phyloP scores from a whole-genome alignment of 805 yeast species.

The Maudiozyma serrabonitensis region DNA sequence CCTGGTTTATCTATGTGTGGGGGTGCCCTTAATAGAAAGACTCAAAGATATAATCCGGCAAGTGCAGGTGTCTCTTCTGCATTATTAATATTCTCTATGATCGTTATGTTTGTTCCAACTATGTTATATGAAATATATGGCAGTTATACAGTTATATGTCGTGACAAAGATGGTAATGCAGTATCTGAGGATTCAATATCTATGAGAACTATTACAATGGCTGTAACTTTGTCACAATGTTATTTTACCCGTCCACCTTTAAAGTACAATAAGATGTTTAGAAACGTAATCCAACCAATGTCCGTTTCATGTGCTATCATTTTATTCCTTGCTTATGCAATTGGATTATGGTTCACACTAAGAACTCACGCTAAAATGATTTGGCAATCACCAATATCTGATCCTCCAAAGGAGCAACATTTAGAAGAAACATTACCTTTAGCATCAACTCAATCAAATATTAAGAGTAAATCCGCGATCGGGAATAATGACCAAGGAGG shows the following conservation, averaged over 20 bases:
- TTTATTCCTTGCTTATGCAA: constrained; percentile 71
- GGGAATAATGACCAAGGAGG: constrained; percentile 35
- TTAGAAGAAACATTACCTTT: constrained; percentile 3
- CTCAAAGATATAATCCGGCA: constrained; percentile 91
- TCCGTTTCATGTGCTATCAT: constrained; percentile 70
- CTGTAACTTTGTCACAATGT: constrained; percentile 36
- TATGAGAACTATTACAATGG: constrained; percentile 39
- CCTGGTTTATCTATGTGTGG: constrained; percentile 98
- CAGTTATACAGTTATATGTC: constrained; percentile 67
- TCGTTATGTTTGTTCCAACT: constrained; percentile 89
- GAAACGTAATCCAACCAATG: constrained; percentile 67
- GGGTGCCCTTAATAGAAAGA: constrained; percentile 85
- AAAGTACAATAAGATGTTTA: constrained; percentile 57
- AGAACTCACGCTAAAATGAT: constrained; percentile 94
- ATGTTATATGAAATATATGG: constrained; percentile 86
- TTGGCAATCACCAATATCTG: constrained; percentile 48
- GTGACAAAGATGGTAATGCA: constrained; percentile 10
- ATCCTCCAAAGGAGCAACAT: constrained; percentile 15
- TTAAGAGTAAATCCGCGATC: not conserved
- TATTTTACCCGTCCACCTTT: constrained; percentile 71
- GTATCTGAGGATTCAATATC: constrained; percentile 5
- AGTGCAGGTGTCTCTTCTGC: constrained; percentile 97
- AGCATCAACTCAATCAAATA: constrained; percentile 4
- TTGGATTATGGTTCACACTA: constrained; percentile 87
- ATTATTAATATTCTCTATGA: constrained; percentile 81